A percentile compares a stretch with the other conserved stretches of the same genome.
These are phyloP conservation scores for Hypholoma sublateritium DNA, from an alignment of 768 basidiomycete genomes.

Conservation along the genomic window DNA sequence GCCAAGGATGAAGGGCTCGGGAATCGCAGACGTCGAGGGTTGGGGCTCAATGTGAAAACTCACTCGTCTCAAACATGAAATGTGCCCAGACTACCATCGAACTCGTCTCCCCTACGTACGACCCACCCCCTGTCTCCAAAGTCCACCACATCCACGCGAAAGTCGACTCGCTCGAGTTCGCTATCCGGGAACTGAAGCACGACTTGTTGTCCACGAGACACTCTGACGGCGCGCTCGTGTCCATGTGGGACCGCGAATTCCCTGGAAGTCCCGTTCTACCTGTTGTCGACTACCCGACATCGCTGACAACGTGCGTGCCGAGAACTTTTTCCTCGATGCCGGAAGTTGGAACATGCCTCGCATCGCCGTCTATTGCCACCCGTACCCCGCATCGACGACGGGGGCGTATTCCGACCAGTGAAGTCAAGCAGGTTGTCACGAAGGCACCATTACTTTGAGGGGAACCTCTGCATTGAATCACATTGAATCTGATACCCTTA, in stretches of 20 bases:
- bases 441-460: too few relatives aligned
- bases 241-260: slow-evolving; percentile 69
- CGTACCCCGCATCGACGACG: too few relatives aligned
- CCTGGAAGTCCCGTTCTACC: too few relatives aligned
- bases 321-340: too few relatives aligned
- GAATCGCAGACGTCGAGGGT: slow-evolving; percentile 85
- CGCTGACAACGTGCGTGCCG: too few relatives aligned
- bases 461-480: too few relatives aligned
- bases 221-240: slow-evolving; percentile 84
- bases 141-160: slow-evolving; percentile 74
- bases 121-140: slow-evolving; percentile 69
- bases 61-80: not conserved
- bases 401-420: too few relatives aligned
- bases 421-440: too few relatives aligned
- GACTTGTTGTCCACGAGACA: slow-evolving; percentile 85
- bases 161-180: slow-evolving; percentile 85
- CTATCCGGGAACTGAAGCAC: slow-evolving; percentile 90
- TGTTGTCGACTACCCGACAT: too few relatives aligned
- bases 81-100: slow-evolving; percentile 50
- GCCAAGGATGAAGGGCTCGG: slow-evolving; percentile 77
- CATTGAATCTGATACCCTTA: too few relatives aligned
- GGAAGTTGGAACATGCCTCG: too few relatives aligned
- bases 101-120: slow-evolving; percentile 59
- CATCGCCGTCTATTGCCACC: too few relatives aligned
- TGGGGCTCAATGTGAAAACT: slow-evolving; percentile 67